These are phyloP conservation scores for Ambispora gerdemannii DNA, from an alignment of 192 early-diverging fungal genomes.

Conservation along the genomic window DNA sequence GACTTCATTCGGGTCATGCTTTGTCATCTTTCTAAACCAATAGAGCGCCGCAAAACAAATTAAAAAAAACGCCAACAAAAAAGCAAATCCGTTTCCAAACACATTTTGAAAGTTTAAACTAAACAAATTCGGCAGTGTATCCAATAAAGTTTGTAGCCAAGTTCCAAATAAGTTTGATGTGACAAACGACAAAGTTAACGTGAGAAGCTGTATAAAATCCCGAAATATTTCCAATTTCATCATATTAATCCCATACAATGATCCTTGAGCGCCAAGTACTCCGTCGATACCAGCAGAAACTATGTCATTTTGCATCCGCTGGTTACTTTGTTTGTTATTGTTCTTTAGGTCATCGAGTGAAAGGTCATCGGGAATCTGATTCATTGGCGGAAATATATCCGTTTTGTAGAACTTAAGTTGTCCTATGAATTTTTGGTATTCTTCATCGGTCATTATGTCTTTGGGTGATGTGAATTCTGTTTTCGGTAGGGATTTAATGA, in stretches of 20 bases:
- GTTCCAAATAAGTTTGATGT: constrained; percentile 33
- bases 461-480: constrained; percentile 22
- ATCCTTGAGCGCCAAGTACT: constrained; percentile 34
- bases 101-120: constrained; percentile 38
- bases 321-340: constrained; percentile 35
- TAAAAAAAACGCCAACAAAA: constrained; percentile 36
- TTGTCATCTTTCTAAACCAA: constrained; percentile 43
- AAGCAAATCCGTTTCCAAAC: constrained; percentile 38
- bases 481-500: constrained; percentile 6
- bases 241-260: constrained; percentile 34
- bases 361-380: constrained; percentile 32
- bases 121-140: constrained; percentile 37
- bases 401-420: neutral
- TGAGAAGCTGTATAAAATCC: constrained; percentile 43
- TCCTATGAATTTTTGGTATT: constrained; percentile 7
- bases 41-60: constrained; percentile 35
- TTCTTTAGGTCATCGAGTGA: constrained; percentile 36
- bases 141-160: constrained; percentile 34
- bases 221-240: constrained; percentile 42
- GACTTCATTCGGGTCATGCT: constrained; percentile 36
- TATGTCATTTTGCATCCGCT: constrained; percentile 39
- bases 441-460: constrained; percentile 26
- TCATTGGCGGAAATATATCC: constrained; percentile 40
- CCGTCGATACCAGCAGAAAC: constrained; percentile 37
- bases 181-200: constrained; percentile 31